Evolutionary conservation across 176 grass and related monocot genomes (phyloP).

Genomic region (Musa schizocarpa): DNA sequence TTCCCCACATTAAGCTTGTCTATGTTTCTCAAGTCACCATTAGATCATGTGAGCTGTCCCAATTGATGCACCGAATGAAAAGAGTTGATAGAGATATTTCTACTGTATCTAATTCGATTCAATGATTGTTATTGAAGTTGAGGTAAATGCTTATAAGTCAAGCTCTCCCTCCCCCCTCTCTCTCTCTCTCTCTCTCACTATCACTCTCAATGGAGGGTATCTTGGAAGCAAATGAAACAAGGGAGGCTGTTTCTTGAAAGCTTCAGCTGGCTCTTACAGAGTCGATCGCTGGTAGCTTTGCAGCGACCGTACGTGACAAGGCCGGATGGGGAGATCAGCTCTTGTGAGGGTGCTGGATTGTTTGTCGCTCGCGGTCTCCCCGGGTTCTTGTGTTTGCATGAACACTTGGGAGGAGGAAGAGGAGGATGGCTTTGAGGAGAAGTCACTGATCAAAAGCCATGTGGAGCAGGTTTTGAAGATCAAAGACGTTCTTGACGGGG

Average conservation of each 20-base stretch:
- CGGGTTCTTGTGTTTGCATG: slow-evolving; percentile 58
- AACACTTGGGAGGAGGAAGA: slow-evolving; percentile 39
- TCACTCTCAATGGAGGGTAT: neutral
- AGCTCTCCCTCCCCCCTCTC: neutral
- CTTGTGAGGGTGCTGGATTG: slow-evolving; percentile 68
- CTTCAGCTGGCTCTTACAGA: neutral
- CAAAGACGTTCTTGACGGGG: slow-evolving; percentile 45
- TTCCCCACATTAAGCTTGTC: slow-evolving; percentile 6
- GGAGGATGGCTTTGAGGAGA: slow-evolving; percentile 52
- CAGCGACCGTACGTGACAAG: slow-evolving; percentile 10
- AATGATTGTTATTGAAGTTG: neutral
- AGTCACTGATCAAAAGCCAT: slow-evolving; percentile 52
- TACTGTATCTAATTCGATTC: neutral
- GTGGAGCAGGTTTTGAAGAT: slow-evolving; percentile 78
- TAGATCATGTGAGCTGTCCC: slow-evolving; percentile 4
- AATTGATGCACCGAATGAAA: neutral
- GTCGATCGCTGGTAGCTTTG: neutral
- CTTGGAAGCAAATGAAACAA: neutral
- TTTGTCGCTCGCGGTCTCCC: slow-evolving; percentile 56
- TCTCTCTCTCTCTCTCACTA: neutral
- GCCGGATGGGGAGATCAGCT: slow-evolving; percentile 40
- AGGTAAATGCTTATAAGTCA: neutral
- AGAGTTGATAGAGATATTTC: too few species aligned
- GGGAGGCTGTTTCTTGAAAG: neutral
- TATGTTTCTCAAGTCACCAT: neutral